Evolutionary conservation across 164 flowering plant genomes (phyloP).

Genomic region (Magnolia kwangsiensis): DNA sequence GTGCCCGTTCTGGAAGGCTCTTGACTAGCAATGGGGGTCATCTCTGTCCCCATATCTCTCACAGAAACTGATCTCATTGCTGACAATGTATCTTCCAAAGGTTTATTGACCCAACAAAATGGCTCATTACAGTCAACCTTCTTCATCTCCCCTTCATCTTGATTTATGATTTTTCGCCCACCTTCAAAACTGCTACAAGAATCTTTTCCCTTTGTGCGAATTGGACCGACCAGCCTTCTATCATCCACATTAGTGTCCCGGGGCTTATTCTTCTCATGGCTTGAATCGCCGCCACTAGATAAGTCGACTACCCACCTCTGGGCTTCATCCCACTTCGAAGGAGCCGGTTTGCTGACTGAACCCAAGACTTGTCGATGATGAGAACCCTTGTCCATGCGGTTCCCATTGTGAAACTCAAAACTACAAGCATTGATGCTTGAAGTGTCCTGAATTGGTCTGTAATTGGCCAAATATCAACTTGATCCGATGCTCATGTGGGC

Average conservation of each 20-base stretch:
- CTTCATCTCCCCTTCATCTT: slow-evolving; percentile 52
- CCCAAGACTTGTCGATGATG: slow-evolving; percentile 59
- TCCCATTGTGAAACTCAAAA: slow-evolving; percentile 74
- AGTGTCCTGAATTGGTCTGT: slow-evolving; percentile 38
- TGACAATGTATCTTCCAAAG: slow-evolving; percentile 27
- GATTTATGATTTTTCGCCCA: slow-evolving; percentile 7
- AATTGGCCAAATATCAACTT: too few relatives aligned
- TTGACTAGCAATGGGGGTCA: slow-evolving; percentile 91
- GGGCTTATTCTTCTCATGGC: slow-evolving; percentile 46
- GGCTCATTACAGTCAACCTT: slow-evolving; percentile 66
- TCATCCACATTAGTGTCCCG: slow-evolving; percentile 88
- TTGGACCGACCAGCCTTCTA: slow-evolving; percentile 61
- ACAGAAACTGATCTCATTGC: slow-evolving; percentile 64
- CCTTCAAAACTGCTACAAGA: slow-evolving; percentile 32
- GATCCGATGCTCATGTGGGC: too few relatives aligned
- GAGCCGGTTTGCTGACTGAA: slow-evolving; percentile 52
- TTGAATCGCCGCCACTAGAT: slow-evolving; percentile 41
- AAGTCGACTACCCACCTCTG: slow-evolving; percentile 88
- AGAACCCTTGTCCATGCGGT: slow-evolving; percentile 28
- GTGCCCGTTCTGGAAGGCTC: slow-evolving; percentile 92
- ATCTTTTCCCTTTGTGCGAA: slow-evolving; percentile 50
- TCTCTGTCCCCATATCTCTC: slow-evolving; percentile 98
- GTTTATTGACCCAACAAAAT: slow-evolving; percentile 56
- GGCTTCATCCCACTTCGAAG: slow-evolving; percentile 99
- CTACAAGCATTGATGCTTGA: slow-evolving; percentile 31